These are phyloP conservation scores for Coemansia sp. DNA, from an alignment of 192 early-diverging fungal species.

Conservation along the genomic window DNA sequence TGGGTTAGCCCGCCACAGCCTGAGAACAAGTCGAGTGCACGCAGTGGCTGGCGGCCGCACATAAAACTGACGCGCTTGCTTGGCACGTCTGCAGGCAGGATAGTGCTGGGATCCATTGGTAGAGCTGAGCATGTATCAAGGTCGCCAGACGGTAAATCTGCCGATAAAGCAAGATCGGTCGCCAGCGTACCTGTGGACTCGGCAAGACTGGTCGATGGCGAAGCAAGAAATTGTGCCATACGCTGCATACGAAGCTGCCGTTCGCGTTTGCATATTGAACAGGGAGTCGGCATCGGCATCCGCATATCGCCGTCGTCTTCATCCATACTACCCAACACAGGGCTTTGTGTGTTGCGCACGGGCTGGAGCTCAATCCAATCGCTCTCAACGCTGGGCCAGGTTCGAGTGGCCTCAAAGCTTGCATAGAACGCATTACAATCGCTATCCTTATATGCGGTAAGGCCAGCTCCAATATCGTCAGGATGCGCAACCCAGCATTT, in stretches of 20 bases:
- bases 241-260: slow-evolving; percentile 18
- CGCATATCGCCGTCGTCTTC: slow-evolving; percentile 17
- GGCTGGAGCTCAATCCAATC: slow-evolving; percentile 28
- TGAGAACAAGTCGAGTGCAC: slow-evolving; percentile 67
- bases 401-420: slow-evolving; percentile 21
- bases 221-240: slow-evolving; percentile 19
- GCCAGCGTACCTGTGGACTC: background rate
- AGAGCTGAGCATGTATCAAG: background rate
- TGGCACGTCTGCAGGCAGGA: background rate
- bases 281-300: slow-evolving; percentile 20
- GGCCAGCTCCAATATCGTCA: slow-evolving; percentile 30
- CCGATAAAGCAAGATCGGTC: background rate
- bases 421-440: slow-evolving; percentile 56
- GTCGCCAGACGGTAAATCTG: too few species aligned
- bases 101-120: background rate
- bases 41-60: slow-evolving; percentile 41
- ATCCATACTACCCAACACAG: background rate
- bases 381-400: slow-evolving; percentile 16
- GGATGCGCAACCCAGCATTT: slow-evolving; percentile 60
- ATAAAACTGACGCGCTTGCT: slow-evolving; percentile 18
- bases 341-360: background rate
- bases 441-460: slow-evolving; percentile 53
- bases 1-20: slow-evolving; percentile 70
- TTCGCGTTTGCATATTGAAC: slow-evolving; percentile 33
- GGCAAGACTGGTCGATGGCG: slow-evolving; percentile 4